Base-by-base conservation (phyloP, 1,284 basidiomycete genomes). In the Thelephora terrestris region DNA sequence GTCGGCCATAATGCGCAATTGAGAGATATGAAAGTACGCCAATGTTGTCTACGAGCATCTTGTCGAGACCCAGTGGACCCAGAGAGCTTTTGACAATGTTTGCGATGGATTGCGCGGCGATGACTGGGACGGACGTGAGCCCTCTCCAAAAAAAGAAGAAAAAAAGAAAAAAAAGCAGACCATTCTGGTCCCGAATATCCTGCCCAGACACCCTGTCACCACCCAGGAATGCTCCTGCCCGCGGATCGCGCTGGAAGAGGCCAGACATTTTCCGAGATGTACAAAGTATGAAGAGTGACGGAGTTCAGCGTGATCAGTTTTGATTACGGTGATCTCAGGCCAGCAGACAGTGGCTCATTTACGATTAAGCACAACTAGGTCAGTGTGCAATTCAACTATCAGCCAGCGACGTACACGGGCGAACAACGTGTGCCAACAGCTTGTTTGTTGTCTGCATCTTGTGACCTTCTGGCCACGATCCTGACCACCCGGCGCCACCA, bases 1-100 rank as follows among this genome's bases (percentile, higher is more conserved):
- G 18, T 17, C 23, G 9, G 40, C 27, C 37, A 12, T 27, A 17
- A 42, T 21, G 36, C 40, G 38, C 7, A 39, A 47, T 34, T 2
- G 24, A 1, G 7, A 1, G 34, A 36, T 23, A 2, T n/a, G 23
- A 20, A 65, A 84, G 59, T 60, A 91, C 90, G 58, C 96, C 96
- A 59, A 99, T 95, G 69, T 98, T 96, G 67, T 99, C 95, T 24
- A 99, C 95, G 45, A 98, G 76, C 94, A 99, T 94, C 70, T 96
- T 96, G 66, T 96, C 93, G 2, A 96, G 78, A 34, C 92, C 95
- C 50, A 98, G 78, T 5, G 96, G 96, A 7, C 96, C 96, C 39
- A 99, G 67, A 43, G 92, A 96, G 59, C 90, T 96, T 76, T 96
- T 98, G 48, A 99, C 83, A 58, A 98, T 88, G 70, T 99, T 99